A percentile compares a stretch with the other conserved stretches of the same genome.
These are phyloP conservation scores for Thuja plicata DNA, from an alignment of 83 land plant species.

Conservation along the genomic window DNA sequence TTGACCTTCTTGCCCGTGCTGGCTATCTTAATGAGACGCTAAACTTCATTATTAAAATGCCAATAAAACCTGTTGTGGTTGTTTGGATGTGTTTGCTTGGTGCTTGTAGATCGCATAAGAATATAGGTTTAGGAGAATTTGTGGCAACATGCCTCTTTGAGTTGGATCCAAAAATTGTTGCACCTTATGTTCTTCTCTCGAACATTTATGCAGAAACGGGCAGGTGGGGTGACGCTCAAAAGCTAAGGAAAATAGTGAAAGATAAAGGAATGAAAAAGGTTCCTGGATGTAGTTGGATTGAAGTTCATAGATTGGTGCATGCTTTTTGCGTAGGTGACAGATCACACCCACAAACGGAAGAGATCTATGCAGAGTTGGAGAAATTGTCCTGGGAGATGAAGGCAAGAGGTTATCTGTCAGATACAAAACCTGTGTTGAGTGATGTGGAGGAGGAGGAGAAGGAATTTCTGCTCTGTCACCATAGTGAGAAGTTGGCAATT, in stretches of 20 bases:
- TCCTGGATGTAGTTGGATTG: neutral
- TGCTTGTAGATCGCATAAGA: neutral
- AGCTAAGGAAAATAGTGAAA: neutral
- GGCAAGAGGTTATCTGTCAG: neutral
- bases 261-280: neutral
- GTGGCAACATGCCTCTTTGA: neutral
- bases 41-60: neutral
- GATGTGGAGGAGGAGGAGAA: neutral
- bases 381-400: neutral
- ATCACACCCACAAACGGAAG: neutral
- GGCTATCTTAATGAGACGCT: neutral
- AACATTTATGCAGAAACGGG: neutral
- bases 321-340: neutral
- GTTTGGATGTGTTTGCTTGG: neutral
- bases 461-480: neutral
- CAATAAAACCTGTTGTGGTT: neutral
- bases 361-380: neutral
- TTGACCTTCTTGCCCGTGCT: slow-evolving; percentile 1
- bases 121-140: neutral
- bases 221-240: neutral
- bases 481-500: neutral
- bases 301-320: neutral
- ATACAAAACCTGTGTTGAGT: neutral
- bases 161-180: neutral
- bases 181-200: neutral